A percentile compares a stretch with the other conserved stretches of the same genome.
Conservation (phyloP, 768 basidiomycete genomes). For the Hortiboletus campestris region DNA sequence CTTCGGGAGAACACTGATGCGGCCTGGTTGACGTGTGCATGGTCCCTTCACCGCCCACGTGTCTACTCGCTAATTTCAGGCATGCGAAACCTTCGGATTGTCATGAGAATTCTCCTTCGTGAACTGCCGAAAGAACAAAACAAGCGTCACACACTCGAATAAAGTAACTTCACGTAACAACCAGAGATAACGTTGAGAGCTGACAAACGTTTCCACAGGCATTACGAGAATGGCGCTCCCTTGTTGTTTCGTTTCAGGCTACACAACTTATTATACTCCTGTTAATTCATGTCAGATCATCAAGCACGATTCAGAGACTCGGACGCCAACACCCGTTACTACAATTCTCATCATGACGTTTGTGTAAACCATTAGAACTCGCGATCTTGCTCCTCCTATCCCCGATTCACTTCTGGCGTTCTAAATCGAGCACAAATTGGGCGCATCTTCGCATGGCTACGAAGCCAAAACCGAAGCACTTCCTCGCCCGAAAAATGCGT, state of each 20-base stretch:
- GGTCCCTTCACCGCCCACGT: not conserved
- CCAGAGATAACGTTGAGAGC: constrained; percentile 13
- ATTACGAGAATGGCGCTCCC: constrained; percentile 5
- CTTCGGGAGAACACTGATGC: too few relatives aligned
- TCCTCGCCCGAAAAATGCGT: not conserved
- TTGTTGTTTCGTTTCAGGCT: not conserved
- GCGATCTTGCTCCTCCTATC: not conserved
- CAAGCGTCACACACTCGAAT: not conserved
- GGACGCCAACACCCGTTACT: not conserved
- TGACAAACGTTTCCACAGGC: constrained; percentile 8
- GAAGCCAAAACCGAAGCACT: not conserved
- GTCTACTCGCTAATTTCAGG: not conserved
- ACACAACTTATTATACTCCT: not conserved
- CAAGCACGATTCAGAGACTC: not conserved
- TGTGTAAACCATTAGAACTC: not conserved
- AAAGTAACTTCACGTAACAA: not conserved
- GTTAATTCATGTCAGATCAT: not conserved
- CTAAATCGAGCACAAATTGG: not conserved
- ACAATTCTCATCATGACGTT: not conserved
- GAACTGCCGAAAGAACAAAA: not conserved
- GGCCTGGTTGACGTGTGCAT: not conserved
- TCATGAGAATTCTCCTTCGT: not conserved
- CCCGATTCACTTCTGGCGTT: not conserved
- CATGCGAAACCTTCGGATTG: not conserved
- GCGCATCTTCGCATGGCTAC: not conserved